Evolutionary conservation across 352 stramenopile genomes (phyloP), one percentile per base, ranked within the genome.

Genomic region (Globisporangium carolinianum): DNA sequence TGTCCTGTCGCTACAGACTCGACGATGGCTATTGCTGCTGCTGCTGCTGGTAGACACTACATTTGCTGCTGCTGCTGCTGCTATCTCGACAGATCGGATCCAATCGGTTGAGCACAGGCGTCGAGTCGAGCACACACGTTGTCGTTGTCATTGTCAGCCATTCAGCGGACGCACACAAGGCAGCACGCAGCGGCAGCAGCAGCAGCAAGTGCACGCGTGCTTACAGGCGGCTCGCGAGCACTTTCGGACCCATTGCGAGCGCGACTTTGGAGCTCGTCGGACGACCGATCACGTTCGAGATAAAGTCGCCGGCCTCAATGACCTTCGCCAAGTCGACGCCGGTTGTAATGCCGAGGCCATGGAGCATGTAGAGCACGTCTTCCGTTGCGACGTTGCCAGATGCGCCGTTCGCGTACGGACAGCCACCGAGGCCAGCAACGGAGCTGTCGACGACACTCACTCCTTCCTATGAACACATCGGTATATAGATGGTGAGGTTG

Each of bases 321-420:
- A 99, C 69, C 71, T 94, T 91, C 18, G 87, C 47, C n/a, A 98
- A 61, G 70, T 98, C 84, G 15, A 98, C 87, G 46, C 94, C 95
- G 10, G 95, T 98, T n/a, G 76, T 63, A 39, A 99, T 91, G 41
- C 95, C 94, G 47, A 98, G 74, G 11, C 96, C 95, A 53, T 98
- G 71, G 39, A 98, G 65, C 95, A 99, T 98, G 76, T 98, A 98
- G 6, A 99, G 76, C 47, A 98, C 89, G 69, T 99, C 96, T 72
- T 99, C 96, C 0, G 96, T 98, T 9, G 96, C 94, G 15, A 98
- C 91, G 71, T 99, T 99, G 39, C 96, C 96, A 6, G 90, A 97
- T 12, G 96, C 96, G 55, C 95, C 95, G n/a, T 83, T 87, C 11
- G 96, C 96, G 70, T 98, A 99, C 10, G 96, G 96, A 60, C 96